These are phyloP conservation scores for Ananas comosus DNA, from an alignment of 176 grass and related monocot genomes.

Conservation along the genomic window DNA sequence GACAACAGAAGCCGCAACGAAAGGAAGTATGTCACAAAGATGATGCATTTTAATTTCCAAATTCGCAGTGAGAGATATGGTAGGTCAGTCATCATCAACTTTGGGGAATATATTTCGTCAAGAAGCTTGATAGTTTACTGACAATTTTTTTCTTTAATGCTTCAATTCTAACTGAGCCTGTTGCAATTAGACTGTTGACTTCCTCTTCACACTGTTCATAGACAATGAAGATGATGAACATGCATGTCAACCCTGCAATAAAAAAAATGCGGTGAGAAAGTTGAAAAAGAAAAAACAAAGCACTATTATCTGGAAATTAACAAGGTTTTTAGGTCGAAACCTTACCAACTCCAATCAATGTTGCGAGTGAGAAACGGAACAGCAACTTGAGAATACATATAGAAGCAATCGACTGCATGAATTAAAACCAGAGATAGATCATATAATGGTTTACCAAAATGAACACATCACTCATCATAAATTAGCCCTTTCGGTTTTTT, in stretches of 20 bases:
- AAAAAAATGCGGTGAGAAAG: background rate
- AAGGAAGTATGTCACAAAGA: background rate
- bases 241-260: constrained; percentile 52
- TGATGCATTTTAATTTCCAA: background rate
- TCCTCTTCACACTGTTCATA: constrained; percentile 92
- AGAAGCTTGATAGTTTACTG: constrained; percentile 30
- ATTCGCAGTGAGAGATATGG: background rate
- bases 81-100: too few relatives aligned
- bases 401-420: constrained; percentile 35
- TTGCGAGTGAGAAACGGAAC: constrained; percentile 45
- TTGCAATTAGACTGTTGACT: constrained; percentile 42
- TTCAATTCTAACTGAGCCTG: constrained; percentile 36
- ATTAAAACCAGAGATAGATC: constrained; percentile 32
- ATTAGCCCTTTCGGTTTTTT: background rate
- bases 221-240: constrained; percentile 83
- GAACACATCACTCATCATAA: constrained; percentile 17
- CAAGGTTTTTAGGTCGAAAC: constrained; percentile 4
- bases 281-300: background rate
- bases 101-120: background rate
- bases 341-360: constrained; percentile 63
- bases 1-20: background rate
- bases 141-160: constrained; percentile 22
- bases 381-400: constrained; percentile 64
- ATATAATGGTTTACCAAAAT: background rate
- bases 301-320: background rate